Conservation (phyloP, 257 asterid genomes). For the Fraxinus excelsior region DNA sequence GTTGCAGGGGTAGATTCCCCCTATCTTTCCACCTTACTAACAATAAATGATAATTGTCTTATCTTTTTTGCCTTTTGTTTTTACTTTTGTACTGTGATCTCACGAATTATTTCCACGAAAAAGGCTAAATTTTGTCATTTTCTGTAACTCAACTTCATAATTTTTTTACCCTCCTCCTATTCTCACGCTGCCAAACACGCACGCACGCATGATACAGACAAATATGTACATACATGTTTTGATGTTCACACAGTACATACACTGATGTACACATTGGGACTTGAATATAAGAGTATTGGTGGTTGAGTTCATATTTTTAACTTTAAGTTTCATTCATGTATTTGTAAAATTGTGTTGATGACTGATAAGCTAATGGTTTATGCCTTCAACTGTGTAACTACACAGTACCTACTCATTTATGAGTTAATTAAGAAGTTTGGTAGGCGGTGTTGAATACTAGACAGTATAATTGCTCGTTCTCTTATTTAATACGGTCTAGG, state of each 20-base stretch:
- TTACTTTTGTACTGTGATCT: conserved; percentile 21
- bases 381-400: too few relatives aligned
- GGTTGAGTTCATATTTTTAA: not conserved
- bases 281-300: not conserved
- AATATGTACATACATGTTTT: not conserved
- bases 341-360: not conserved
- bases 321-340: not conserved
- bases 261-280: not conserved
- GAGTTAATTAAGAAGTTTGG: not conserved
- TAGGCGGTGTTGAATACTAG: not conserved
- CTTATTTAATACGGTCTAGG: too few relatives aligned
- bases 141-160: conserved; percentile 13
- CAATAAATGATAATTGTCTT: conserved; percentile 28
- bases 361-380: conserved; percentile 4
- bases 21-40: conserved; percentile 29
- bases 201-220: not conserved
- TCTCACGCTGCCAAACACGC: conserved; percentile 14
- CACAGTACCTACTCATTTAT: conserved; percentile 18
- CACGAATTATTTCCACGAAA: conserved; percentile 36
- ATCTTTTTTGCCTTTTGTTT: conserved; percentile 40
- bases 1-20: conserved; percentile 37
- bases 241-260: not conserved
- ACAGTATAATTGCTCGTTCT: too few relatives aligned
- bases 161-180: conserved; percentile 9
- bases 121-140: conserved; percentile 35